Evolutionary conservation across 257 asterid species (phyloP).

Genomic region (Prunella vulgaris): DNA sequence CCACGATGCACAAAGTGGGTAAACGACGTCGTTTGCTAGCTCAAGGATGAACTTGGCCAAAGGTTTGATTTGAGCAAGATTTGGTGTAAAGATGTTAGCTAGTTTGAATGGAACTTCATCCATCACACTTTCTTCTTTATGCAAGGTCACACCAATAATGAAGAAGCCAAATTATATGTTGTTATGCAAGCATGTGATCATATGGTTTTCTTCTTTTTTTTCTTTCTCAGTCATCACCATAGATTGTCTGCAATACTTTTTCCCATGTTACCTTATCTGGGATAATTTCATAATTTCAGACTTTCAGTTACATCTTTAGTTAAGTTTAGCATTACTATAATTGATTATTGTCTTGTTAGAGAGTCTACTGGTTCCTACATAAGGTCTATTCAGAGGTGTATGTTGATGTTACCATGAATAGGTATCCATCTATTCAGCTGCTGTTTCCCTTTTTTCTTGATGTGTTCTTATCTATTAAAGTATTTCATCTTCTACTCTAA

Average conservation of each 20-base stretch:
- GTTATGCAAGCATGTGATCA: constrained; percentile 21
- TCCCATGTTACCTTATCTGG: constrained; percentile 29
- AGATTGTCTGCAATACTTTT: constrained; percentile 33
- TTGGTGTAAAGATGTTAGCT: constrained; percentile 26
- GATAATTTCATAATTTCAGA: constrained; percentile 12
- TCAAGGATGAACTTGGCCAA: constrained; percentile 21
- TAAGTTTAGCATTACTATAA: constrained; percentile 14
- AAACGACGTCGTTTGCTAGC: background rate
- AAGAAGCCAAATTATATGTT: constrained; percentile 21
- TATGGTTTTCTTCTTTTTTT: background rate
- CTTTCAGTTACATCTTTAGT: background rate
- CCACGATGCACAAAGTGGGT: background rate
- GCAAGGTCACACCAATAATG: constrained; percentile 40
- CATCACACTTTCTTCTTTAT: constrained; percentile 25
- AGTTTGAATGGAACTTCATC: constrained; percentile 22
- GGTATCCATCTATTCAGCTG: no score
- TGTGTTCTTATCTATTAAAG: background rate
- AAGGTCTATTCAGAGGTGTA: background rate
- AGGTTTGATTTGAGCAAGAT: constrained; percentile 28
- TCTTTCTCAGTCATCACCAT: constrained; percentile 26
- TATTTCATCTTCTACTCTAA: background rate
- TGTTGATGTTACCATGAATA: no score
- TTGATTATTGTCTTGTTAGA: constrained; percentile 17
- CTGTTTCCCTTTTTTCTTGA: background rate
- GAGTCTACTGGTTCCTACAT: background rate